Evolutionary conservation across 2,329 filamentous ascomycete species (phyloP).

Genomic region (Sporothrix euskadiensis): DNA sequence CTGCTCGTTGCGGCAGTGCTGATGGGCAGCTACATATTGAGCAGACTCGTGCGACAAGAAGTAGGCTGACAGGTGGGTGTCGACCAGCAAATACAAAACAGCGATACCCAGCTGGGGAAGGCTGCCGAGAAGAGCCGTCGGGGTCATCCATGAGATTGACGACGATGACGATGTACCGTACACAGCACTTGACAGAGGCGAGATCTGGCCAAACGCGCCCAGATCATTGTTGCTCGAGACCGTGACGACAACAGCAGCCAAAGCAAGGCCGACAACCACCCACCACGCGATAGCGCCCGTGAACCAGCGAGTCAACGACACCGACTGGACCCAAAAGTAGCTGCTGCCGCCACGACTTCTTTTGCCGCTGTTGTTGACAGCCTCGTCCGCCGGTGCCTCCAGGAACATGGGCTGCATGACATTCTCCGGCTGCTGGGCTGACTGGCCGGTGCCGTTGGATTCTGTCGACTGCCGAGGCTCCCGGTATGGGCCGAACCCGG

Average conservation of each 20-base stretch:
- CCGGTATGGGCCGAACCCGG: constrained; percentile 24
- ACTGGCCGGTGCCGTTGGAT: not conserved
- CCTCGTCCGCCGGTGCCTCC: constrained; percentile 31
- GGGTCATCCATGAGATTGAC: constrained; percentile 32
- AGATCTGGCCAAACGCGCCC: constrained; percentile 44
- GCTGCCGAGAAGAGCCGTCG: constrained; percentile 45
- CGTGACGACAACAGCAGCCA: constrained; percentile 44
- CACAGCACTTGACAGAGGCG: constrained; percentile 38
- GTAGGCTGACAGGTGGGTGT: constrained; percentile 51
- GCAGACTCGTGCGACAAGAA: constrained; percentile 54
- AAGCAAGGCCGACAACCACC: constrained; percentile 42
- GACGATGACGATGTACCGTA: constrained; percentile 35
- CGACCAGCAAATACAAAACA: constrained; percentile 50
- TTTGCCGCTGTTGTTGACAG: constrained; percentile 24
- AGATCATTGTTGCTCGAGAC: constrained; percentile 38
- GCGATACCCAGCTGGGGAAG: constrained; percentile 53
- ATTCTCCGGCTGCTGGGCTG: constrained; percentile 15
- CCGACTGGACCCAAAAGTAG: constrained; percentile 50
- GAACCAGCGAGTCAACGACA: constrained; percentile 48
- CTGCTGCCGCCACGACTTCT: constrained; percentile 28
- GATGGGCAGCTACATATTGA: constrained; percentile 36
- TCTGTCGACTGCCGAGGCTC: not conserved
- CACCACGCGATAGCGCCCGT: constrained; percentile 46
- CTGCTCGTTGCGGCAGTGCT: constrained; percentile 16
- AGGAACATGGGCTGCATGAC: constrained; percentile 26